Conservation (phyloP, 73 alveolate genomes). For the Paramecium tetraurelia region DNA sequence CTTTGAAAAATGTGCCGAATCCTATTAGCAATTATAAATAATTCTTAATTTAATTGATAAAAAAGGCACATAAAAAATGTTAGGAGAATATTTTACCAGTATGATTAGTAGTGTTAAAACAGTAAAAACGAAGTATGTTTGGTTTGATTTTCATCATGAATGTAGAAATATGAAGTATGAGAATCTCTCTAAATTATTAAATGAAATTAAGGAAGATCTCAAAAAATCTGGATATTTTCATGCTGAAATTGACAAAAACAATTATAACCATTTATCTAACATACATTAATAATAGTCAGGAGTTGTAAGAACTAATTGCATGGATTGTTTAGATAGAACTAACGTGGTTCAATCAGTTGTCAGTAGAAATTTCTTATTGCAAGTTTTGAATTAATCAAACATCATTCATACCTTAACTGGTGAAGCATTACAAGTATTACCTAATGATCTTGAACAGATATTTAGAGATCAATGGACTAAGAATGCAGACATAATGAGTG, state of each 20-base stretch:
- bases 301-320: slow-evolving; percentile 93
- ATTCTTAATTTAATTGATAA: slow-evolving; percentile 55
- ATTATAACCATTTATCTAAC: slow-evolving; percentile 52
- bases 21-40: slow-evolving; percentile 11
- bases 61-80: slow-evolving; percentile 57
- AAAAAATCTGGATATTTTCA: slow-evolving; percentile 71
- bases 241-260: slow-evolving; percentile 12
- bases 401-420: slow-evolving; percentile 74
- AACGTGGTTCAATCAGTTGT: slow-evolving; percentile 93
- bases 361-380: slow-evolving; percentile 75
- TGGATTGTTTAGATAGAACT: slow-evolving; percentile 98
- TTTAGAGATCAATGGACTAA: slow-evolving; percentile 96
- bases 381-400: slow-evolving; percentile 70
- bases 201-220: slow-evolving; percentile 66
- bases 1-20: slow-evolving; percentile 21
- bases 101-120: slow-evolving; percentile 71
- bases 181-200: slow-evolving; percentile 81
- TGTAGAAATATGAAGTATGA: slow-evolving; percentile 96
- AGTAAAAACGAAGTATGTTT: slow-evolving; percentile 74
- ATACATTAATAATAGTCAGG: slow-evolving; percentile 73
- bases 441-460: slow-evolving; percentile 77
- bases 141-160: slow-evolving; percentile 98
- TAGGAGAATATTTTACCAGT: slow-evolving; percentile 70
- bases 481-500: slow-evolving; percentile 89
- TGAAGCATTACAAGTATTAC: slow-evolving; percentile 88